A percentile compares a stretch with the other conserved stretches of the same genome.
These are phyloP conservation scores for Gremmenia infestans DNA, from an alignment of 2,329 filamentous ascomycete species.

Conservation along the genomic window DNA sequence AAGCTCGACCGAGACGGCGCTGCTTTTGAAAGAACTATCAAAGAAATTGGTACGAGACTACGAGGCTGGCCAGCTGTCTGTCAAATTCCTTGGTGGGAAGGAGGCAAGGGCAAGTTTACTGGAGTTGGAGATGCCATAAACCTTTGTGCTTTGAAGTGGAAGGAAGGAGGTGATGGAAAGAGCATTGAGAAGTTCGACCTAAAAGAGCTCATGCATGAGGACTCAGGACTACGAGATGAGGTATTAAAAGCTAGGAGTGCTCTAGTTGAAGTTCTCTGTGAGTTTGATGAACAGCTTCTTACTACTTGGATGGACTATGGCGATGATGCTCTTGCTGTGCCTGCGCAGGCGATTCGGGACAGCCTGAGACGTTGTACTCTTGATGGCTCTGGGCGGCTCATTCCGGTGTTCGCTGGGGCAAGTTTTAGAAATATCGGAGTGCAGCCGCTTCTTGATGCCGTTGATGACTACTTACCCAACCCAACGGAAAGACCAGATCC, in stretches of 20 bases:
- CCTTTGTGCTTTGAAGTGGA: slow-evolving; percentile 70
- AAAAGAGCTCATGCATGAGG: slow-evolving; percentile 44
- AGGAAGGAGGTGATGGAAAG: slow-evolving; percentile 60
- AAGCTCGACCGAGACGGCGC: slow-evolving; percentile 82
- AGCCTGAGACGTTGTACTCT: slow-evolving; percentile 71
- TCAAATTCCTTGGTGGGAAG: slow-evolving; percentile 91
- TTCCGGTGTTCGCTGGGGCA: slow-evolving; percentile 85
- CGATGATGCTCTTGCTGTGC: slow-evolving; percentile 65
- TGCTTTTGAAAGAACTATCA: slow-evolving; percentile 76
- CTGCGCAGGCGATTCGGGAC: slow-evolving; percentile 60
- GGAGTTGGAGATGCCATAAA: slow-evolving; percentile 83
- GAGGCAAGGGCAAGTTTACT: slow-evolving; percentile 65
- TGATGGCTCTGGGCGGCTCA: slow-evolving; percentile 63
- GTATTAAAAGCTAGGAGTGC: slow-evolving; percentile 70
- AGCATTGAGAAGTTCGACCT: slow-evolving; percentile 51
- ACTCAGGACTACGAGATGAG: slow-evolving; percentile 54
- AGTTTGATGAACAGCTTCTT: slow-evolving; percentile 81
- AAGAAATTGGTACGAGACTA: slow-evolving; percentile 76
- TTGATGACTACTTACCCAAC: slow-evolving; percentile 81
- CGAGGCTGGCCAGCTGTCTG: slow-evolving; percentile 85
- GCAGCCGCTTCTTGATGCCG: slow-evolving; percentile 82
- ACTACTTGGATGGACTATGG: slow-evolving; percentile 77
- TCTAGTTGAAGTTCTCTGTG: slow-evolving; percentile 78
- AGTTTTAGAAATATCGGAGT: slow-evolving; percentile 94
- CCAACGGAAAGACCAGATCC: slow-evolving; percentile 76